Conservation (phyloP, 768 basidiomycete species). For the Auriscalpium orientale region DNA sequence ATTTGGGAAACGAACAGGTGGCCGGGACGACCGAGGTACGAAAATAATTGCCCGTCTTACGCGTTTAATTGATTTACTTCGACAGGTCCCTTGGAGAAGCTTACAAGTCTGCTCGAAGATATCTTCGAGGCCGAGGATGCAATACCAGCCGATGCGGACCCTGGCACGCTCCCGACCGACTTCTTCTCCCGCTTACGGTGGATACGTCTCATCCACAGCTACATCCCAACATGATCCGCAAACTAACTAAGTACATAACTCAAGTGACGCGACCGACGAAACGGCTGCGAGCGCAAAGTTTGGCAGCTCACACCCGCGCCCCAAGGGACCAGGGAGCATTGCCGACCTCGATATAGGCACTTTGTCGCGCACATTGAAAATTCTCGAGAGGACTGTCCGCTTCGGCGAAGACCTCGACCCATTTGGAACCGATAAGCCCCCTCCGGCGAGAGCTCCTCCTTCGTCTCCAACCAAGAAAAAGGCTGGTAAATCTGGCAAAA, state of each 20-base stretch:
- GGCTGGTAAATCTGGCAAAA: constrained; percentile 32
- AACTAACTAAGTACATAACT: constrained; percentile 61
- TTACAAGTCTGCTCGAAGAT: constrained; percentile 71
- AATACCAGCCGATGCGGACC: constrained; percentile 47
- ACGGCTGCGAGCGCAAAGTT: constrained; percentile 44
- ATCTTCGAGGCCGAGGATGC: constrained; percentile 78
- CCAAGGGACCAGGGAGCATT: constrained; percentile 42
- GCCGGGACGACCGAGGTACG: constrained; percentile 69
- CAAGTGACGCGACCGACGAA: constrained; percentile 63
- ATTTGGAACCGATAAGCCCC: constrained; percentile 35
- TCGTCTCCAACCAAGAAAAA: constrained; percentile 34
- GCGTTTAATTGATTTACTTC: background rate
- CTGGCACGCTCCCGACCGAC: constrained; percentile 45
- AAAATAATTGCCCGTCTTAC: background rate
- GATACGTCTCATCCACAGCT: constrained; percentile 58
- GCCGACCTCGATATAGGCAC: constrained; percentile 58
- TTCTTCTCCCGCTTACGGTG: constrained; percentile 58
- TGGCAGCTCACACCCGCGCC: constrained; percentile 33
- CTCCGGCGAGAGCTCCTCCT: constrained; percentile 4
- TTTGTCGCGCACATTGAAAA: constrained; percentile 61
- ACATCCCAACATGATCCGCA: constrained; percentile 49
- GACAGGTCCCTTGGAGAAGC: constrained; percentile 65
- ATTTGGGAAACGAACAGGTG: constrained; percentile 56
- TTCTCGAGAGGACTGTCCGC: constrained; percentile 73
- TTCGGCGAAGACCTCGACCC: constrained; percentile 71